Percentiles rank a stretch among this genome's conserved stretches.
Evolutionary conservation across 257 asterid species (phyloP).

Genomic region (Dorcoceras hygrometricum): DNA sequence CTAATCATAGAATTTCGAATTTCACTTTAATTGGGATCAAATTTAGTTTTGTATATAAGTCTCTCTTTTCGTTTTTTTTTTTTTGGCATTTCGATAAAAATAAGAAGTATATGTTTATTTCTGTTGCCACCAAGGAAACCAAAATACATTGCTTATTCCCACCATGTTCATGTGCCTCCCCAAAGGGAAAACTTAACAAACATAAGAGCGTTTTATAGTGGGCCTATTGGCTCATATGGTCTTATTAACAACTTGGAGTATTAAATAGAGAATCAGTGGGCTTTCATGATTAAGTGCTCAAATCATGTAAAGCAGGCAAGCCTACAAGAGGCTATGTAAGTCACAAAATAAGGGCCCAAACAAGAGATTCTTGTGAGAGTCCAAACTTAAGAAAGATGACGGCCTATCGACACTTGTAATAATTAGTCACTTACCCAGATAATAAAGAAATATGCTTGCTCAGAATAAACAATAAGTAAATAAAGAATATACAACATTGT

Average conservation of each 20-base stretch:
- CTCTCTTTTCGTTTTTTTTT: not conserved
- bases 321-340: too few species aligned
- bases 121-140: conserved; percentile 21
- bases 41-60: not conserved
- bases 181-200: conserved; percentile 22
- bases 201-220: conserved; percentile 16
- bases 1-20: not conserved
- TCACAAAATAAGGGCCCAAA: too few species aligned
- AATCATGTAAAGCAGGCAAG: too few species aligned
- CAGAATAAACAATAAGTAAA: too few species aligned
- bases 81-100: not conserved
- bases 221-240: conserved; percentile 4
- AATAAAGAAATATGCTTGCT: too few species aligned
- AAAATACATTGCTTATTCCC: conserved; percentile 17
- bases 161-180: conserved; percentile 36
- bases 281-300: not conserved
- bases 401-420: too few species aligned
- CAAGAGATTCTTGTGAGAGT: too few species aligned
- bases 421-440: too few species aligned
- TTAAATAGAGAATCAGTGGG: not conserved
- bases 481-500: too few species aligned
- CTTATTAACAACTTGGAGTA: not conserved
- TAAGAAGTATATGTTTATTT: conserved; percentile 9
- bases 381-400: too few species aligned
- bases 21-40: conserved; percentile 18